These are phyloP conservation scores for Tirmania nivea DNA, from an alignment of 495 filamentous ascomycete species.

Conservation along the genomic window DNA sequence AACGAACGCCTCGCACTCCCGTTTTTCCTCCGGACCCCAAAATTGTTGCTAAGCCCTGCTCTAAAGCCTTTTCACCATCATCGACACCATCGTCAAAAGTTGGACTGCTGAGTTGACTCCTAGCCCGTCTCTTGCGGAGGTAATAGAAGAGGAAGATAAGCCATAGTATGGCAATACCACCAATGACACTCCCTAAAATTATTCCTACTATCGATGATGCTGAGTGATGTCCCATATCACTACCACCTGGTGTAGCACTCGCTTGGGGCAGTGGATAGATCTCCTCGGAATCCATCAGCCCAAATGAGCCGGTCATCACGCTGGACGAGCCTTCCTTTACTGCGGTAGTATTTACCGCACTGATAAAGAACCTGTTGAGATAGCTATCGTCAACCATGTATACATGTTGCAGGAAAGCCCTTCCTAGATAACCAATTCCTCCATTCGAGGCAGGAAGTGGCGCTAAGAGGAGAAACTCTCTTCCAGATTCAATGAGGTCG, in stretches of 20 bases:
- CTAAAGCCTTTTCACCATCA: background rate
- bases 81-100: background rate
- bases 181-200: background rate
- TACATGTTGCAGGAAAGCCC: slow-evolving; percentile 13
- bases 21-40: background rate
- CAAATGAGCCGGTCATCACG: background rate
- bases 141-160: background rate
- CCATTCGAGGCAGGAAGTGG: slow-evolving; percentile 6
- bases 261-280: too few relatives aligned
- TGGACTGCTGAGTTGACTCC: background rate
- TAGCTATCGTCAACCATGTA: slow-evolving; percentile 15
- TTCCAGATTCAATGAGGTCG: slow-evolving; percentile 7
- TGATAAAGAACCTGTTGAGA: slow-evolving; percentile 13
- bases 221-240: too few relatives aligned
- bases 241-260: too few relatives aligned
- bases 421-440: slow-evolving; percentile 10
- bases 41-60: too few relatives aligned
- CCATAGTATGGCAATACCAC: background rate
- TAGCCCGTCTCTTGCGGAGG: background rate
- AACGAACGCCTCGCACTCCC: background rate
- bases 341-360: slow-evolving; percentile 1
- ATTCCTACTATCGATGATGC: background rate
- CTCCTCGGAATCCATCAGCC: background rate
- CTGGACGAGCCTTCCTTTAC: background rate
- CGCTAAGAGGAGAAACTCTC: slow-evolving; percentile 13